Percentiles rank a stretch among this genome's conserved stretches.
Conservation (phyloP, 371 early-diverging fungal genomes). For the Syncephalastrum sp. region DNA sequence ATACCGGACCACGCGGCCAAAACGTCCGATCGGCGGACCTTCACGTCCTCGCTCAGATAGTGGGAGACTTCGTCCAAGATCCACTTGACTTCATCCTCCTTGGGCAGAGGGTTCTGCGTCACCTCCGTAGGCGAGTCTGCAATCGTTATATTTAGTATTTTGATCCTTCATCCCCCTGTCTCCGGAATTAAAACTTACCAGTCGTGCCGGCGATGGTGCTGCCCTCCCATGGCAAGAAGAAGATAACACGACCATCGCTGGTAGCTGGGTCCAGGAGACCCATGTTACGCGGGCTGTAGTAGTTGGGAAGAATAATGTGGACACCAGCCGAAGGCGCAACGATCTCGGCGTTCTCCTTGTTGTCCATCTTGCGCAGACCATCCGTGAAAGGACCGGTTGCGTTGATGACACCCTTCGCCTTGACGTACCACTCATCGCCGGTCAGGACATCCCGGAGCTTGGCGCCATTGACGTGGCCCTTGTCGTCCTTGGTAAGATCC, state of each 20-base stretch:
- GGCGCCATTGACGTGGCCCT: slow-evolving; percentile 76
- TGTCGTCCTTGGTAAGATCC: slow-evolving; percentile 75
- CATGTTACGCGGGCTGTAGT: slow-evolving; percentile 94
- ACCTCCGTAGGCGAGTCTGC: slow-evolving; percentile 84
- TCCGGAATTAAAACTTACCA: slow-evolving; percentile 19
- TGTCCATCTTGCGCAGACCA: slow-evolving; percentile 88
- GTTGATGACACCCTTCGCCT: slow-evolving; percentile 93
- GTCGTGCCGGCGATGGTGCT: slow-evolving; percentile 99
- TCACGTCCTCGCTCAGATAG: slow-evolving; percentile 84
- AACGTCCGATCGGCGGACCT: slow-evolving; percentile 95
- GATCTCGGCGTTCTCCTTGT: slow-evolving; percentile 72
- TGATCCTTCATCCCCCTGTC: not conserved
- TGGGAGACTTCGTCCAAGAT: slow-evolving; percentile 92
- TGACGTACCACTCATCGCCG: slow-evolving; percentile 87
- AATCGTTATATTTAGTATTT: not conserved
- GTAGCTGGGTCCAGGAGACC: slow-evolving; percentile 98
- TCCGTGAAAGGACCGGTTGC: slow-evolving; percentile 75
- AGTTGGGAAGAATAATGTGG: slow-evolving; percentile 95
- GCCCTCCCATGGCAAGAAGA: slow-evolving; percentile 99
- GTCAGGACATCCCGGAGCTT: slow-evolving; percentile 83
- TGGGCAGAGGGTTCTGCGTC: slow-evolving; percentile 81
- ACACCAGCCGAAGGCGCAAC: slow-evolving; percentile 97
- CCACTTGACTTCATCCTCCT: slow-evolving; percentile 95
- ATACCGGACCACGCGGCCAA: slow-evolving; percentile 99
- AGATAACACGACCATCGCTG: slow-evolving; percentile 97